Percentiles rank a stretch among this genome's conserved stretches.
phyloP scores from a whole-genome alignment of 192 early-diverging fungal species.

The Anaeromyces robustus region DNA sequence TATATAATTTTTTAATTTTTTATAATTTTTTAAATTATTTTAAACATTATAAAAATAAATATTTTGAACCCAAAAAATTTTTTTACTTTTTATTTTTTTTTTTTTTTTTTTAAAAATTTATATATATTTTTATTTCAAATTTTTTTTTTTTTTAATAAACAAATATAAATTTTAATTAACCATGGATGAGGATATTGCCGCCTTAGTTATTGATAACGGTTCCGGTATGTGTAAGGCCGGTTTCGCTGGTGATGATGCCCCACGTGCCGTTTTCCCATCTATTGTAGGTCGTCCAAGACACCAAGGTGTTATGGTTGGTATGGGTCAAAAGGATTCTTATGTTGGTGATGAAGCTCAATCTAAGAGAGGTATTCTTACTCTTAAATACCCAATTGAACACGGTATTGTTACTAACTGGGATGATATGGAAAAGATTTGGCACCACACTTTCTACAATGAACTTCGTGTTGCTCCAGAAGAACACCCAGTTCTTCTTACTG shows the following conservation, averaged over 20 bases:
- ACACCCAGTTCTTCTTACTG: slow-evolving; percentile 93
- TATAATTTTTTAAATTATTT: too few species aligned
- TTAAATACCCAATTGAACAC: slow-evolving; percentile 81
- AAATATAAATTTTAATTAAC: too few species aligned
- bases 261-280: slow-evolving; percentile 73
- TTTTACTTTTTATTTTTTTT: too few species aligned
- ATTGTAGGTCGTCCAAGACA: slow-evolving; percentile 77
- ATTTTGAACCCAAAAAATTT: too few species aligned
- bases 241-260: slow-evolving; percentile 83
- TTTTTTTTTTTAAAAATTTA: too few species aligned
- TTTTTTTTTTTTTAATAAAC: too few species aligned
- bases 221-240: slow-evolving; percentile 93
- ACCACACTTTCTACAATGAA: slow-evolving; percentile 86
- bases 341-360: slow-evolving; percentile 83
- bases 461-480: slow-evolving; percentile 95
- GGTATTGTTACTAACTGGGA: slow-evolving; percentile 91
- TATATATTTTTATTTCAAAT: too few species aligned
- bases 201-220: slow-evolving; percentile 70
- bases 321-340: slow-evolving; percentile 83
- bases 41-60: too few species aligned
- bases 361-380: slow-evolving; percentile 75
- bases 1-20: too few species aligned
- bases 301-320: slow-evolving; percentile 78
- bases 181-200: not conserved
- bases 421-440: slow-evolving; percentile 92